Percentiles rank a stretch among this genome's conserved stretches.
phyloP scores from a whole-genome alignment of 1,284 basidiomycete species.

The Heterobasidion parviporum region DNA sequence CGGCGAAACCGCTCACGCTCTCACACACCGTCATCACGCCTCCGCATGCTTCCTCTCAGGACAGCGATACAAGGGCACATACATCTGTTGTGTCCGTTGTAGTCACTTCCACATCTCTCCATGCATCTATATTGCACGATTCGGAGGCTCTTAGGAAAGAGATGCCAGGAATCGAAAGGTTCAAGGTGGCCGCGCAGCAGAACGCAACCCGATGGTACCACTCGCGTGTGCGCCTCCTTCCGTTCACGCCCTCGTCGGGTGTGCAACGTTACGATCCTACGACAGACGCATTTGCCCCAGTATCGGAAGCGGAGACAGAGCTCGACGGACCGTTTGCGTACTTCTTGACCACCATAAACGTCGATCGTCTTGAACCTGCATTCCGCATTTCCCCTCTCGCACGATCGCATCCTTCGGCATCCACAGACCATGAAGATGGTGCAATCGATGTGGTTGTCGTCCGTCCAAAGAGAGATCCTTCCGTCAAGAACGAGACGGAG shows the following conservation, averaged over 20 bases:
- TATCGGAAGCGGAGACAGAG: constrained; percentile 20
- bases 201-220: constrained; percentile 73
- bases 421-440: constrained; percentile 16
- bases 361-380: constrained; percentile 74
- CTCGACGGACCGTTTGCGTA: constrained; percentile 82
- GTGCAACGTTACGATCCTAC: constrained; percentile 57
- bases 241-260: constrained; percentile 1
- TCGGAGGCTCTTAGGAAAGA: constrained; percentile 67
- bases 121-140: constrained; percentile 78
- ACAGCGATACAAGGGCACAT: not conserved
- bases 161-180: constrained; percentile 76
- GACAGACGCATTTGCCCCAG: constrained; percentile 37
- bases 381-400: constrained; percentile 70
- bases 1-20: constrained; percentile 41
- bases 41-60: constrained; percentile 1
- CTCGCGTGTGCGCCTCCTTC: constrained; percentile 51
- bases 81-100: constrained; percentile 42
- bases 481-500: constrained; percentile 24
- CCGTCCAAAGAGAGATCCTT: constrained; percentile 69
- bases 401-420: constrained; percentile 22
- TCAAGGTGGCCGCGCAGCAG: constrained; percentile 74
- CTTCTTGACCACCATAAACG: constrained; percentile 75
- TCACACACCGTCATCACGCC: constrained; percentile 42
- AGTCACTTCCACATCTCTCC: constrained; percentile 75
- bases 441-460: constrained; percentile 77